Conservation (phyloP, 768 basidiomycete species). For the Calocybe cyanea region DNA sequence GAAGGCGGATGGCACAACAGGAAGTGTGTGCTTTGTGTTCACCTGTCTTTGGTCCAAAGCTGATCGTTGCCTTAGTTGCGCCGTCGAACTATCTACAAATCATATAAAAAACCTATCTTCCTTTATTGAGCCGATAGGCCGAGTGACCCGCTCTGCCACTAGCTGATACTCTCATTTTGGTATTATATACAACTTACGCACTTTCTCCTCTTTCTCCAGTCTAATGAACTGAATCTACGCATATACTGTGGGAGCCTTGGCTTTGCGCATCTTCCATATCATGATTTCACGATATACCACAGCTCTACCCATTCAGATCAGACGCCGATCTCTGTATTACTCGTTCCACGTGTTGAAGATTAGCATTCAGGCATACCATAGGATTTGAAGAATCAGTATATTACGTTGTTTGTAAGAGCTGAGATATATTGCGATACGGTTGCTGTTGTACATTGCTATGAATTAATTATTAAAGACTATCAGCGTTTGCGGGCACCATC, state of each 20-base stretch:
- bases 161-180: conserved; percentile 16
- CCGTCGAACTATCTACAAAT: conserved; percentile 86
- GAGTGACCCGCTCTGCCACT: conserved; percentile 16
- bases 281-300: conserved; percentile 13
- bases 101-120: conserved; percentile 39
- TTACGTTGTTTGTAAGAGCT: conserved; percentile 14
- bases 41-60: neutral
- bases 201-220: conserved; percentile 1
- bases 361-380: conserved; percentile 10
- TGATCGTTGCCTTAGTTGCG: conserved; percentile 49
- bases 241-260: conserved; percentile 10
- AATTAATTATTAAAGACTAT: conserved; percentile 3
- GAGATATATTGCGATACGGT: conserved; percentile 6
- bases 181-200: conserved; percentile 6
- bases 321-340: conserved; percentile 1
- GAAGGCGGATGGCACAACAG: conserved; percentile 69
- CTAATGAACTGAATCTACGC: conserved; percentile 8
- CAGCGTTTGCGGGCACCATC: conserved; percentile 48
- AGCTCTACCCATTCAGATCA: conserved; percentile 13
- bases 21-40: conserved; percentile 58
- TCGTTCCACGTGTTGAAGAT: conserved; percentile 5
- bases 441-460: conserved; percentile 12
- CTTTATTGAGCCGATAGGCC: conserved; percentile 14
- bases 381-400: conserved; percentile 11
- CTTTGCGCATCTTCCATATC: conserved; percentile 7